Percentiles rank a stretch among this genome's conserved stretches.
Conservation (phyloP, 106 monocot genomes). For the Chionographis japonica region DNA sequence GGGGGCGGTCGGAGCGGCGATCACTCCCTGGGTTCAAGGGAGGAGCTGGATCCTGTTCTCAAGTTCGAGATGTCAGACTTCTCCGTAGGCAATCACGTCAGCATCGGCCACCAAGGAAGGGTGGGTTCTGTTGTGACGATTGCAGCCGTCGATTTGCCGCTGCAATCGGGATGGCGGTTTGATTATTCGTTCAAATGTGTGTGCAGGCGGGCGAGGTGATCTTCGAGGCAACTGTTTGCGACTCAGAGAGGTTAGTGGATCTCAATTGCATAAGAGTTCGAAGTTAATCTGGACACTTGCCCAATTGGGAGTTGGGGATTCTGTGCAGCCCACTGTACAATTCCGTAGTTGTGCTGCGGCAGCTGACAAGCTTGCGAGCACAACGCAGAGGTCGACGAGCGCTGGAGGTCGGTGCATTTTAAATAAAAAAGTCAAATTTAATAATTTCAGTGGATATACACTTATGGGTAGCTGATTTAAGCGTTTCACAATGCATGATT, state of each 20-base stretch:
- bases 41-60: slow-evolving; percentile 37
- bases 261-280: background rate
- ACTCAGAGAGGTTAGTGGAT: slow-evolving; percentile 53
- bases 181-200: background rate
- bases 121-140: slow-evolving; percentile 25
- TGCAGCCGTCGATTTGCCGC: background rate
- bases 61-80: slow-evolving; percentile 73
- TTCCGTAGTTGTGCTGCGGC: slow-evolving; percentile 80
- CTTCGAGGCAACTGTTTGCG: slow-evolving; percentile 75
- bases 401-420: slow-evolving; percentile 49
- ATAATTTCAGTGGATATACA: background rate
- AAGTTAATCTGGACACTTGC: background rate
- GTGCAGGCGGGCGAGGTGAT: slow-evolving; percentile 83
- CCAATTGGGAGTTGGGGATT: background rate
- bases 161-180: background rate
- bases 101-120: slow-evolving; percentile 77
- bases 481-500: background rate
- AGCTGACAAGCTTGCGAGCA: slow-evolving; percentile 66
- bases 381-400: slow-evolving; percentile 85
- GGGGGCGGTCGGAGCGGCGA: slow-evolving; percentile 1
- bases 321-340: slow-evolving; percentile 64
- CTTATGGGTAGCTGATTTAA: slow-evolving; percentile 1
- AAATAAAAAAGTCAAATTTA: too few species aligned
- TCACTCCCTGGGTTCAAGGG: background rate
- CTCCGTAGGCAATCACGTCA: slow-evolving; percentile 58